Evolutionary conservation across 164 flowering plant genomes (phyloP).

Genomic region (grape (Vitis vinifera)): ASM3070453v1 NC_081823.1:5445001-5445500

Average conservation of each 20-base stretch:
- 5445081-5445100: conserved; percentile 47
- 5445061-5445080: conserved; percentile 12
- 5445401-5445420: conserved; percentile 11
- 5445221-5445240: conserved; percentile 46
- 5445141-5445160: conserved; percentile 52
- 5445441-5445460: too few species aligned
- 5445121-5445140: conserved; percentile 32
- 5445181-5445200: conserved; percentile 53
- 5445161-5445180: conserved; percentile 32
- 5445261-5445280: conserved; percentile 29
- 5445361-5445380: conserved; percentile 41
- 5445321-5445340: conserved; percentile 38
- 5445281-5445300: conserved; percentile 13
- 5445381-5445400: conserved; percentile 22
- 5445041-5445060: too few species aligned
- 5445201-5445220: conserved; percentile 29
- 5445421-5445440: too few species aligned
- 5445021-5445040: too few species aligned
- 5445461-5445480: too few species aligned
- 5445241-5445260: conserved; percentile 35
- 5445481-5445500: too few species aligned
- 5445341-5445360: conserved; percentile 37
- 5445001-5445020: too few species aligned
- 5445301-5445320: conserved; percentile 22
- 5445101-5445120: conserved; percentile 39